Base-by-base conservation (phyloP, 768 basidiomycete genomes). In the Collybia sordida region DNA sequence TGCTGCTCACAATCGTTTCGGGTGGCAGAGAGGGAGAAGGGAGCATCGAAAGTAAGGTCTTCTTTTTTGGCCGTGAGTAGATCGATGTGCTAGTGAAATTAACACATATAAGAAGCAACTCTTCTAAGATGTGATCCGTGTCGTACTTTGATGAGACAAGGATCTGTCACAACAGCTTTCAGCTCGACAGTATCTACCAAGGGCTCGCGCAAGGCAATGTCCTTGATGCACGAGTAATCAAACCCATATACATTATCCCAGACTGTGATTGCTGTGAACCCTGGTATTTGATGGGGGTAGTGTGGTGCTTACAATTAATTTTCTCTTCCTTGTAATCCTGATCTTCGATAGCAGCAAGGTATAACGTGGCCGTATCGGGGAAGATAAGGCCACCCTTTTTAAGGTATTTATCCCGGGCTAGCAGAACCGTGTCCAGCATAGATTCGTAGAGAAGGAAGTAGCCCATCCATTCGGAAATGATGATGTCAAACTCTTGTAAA, bases 401-500 rank as follows among this genome's bases (percentile, higher is more conserved):
- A 60, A 99, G 83, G 75, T 97, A 98, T 70, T 91, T 92, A 79
- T 99, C 97, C 50, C 97, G 84, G 6, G 97, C 97, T 41, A 95
- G 79, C 37, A 99, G 83, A 48, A 99, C 97, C 21, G 95, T 98
- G 73, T 99, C 96, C 58, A 98, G 85, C 97, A 99, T 98, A 63
- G 93, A 95, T 69, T 98, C 97, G 75, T 98, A 98, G 27, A 99
- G 83, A 43, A 98, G 77, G 81, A 98, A 98, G 73, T 99, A 99
- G 37, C 97, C 97, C 97, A 99, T 99, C 97, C 96, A 99, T 69
- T 99, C 97, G 53, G 94, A 97, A 65, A 99, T 91, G 73, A 99
- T 97, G 72, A 99, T 98, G 68, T 99, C 97, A 65, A 93, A 98
- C 68, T 95, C 75, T 54, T 90, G 73, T 63, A 96, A 83, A 12